Evolutionary conservation across 1,284 basidiomycete genomes (phyloP).

Genomic region (Ceratobasidium sp.): DNA sequence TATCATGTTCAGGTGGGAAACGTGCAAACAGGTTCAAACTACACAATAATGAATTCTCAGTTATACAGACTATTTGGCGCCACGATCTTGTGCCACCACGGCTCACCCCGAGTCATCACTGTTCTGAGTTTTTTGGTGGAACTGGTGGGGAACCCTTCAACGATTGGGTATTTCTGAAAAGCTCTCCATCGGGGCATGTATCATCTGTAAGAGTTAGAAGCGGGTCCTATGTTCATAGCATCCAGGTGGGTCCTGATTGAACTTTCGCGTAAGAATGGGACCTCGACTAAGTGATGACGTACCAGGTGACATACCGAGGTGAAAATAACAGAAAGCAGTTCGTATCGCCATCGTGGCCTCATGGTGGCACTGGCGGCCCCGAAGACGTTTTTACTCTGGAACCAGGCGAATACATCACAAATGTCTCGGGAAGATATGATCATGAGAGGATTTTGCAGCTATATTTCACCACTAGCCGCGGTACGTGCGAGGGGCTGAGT

Average conservation of each 20-base stretch:
- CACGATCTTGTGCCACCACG: neutral
- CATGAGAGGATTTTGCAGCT: neutral
- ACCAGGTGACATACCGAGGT: neutral
- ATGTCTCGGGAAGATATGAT: neutral
- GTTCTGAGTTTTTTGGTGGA: constrained; percentile 23
- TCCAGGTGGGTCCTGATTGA: constrained; percentile 5
- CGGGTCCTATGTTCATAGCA: constrained; percentile 2
- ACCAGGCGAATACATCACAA: neutral
- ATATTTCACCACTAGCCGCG: neutral
- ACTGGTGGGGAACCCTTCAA: neutral
- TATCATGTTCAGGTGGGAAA: neutral
- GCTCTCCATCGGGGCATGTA: neutral
- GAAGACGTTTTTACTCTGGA: neutral
- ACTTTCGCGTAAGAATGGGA: neutral
- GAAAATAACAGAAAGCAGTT: too few relatives aligned
- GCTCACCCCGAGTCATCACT: neutral
- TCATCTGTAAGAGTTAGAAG: neutral
- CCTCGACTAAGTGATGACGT: neutral
- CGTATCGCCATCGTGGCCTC: too few relatives aligned
- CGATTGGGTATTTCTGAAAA: neutral
- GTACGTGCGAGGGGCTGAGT: neutral
- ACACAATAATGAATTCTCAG: too few relatives aligned
- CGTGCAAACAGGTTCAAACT: too few relatives aligned
- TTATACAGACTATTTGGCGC: constrained; percentile 17
- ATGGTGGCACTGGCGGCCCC: neutral